Evolutionary conservation across 352 stramenopile genomes (phyloP).

Genomic region (Phytophthora sojae): DNA sequence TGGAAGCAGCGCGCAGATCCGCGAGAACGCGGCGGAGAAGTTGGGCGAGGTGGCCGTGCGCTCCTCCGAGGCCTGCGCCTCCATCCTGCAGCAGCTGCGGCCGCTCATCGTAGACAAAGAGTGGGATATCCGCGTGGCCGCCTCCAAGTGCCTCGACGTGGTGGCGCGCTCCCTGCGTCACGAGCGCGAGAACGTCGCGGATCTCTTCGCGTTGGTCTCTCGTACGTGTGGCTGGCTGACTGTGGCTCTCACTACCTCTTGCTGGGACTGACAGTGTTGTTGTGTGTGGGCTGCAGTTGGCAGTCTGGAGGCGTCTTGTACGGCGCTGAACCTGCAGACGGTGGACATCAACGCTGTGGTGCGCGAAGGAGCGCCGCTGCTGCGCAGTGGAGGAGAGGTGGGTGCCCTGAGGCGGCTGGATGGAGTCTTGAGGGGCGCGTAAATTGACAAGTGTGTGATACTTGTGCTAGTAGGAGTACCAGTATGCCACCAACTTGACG

Average conservation of each 20-base stretch:
- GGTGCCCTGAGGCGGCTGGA: constrained; percentile 3
- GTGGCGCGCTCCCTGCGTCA: constrained; percentile 53
- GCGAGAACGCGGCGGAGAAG: constrained; percentile 74
- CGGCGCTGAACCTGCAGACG: constrained; percentile 57
- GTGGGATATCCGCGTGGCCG: constrained; percentile 82
- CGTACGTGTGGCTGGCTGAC: constrained; percentile 33
- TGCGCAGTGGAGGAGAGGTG: constrained; percentile 83
- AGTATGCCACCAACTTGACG: constrained; percentile 69
- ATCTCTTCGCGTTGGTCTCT: constrained; percentile 54
- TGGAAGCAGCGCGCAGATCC: constrained; percentile 72
- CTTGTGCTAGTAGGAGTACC: constrained; percentile 65
- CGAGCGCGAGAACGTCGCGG: constrained; percentile 40
- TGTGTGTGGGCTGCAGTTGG: constrained; percentile 45
- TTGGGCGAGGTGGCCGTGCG: constrained; percentile 67
- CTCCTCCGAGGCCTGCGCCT: constrained; percentile 53
- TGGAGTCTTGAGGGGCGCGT: background rate
- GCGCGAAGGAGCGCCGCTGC: constrained; percentile 62
- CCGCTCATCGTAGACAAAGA: constrained; percentile 54
- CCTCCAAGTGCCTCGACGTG: constrained; percentile 67
- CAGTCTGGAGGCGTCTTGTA: constrained; percentile 44
- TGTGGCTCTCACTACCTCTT: background rate
- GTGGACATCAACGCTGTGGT: constrained; percentile 72
- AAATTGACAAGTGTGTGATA: background rate
- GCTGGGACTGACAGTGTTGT: background rate
- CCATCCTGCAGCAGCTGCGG: constrained; percentile 68